phyloP scores from a whole-genome alignment of 1,284 basidiomycete species.

The Cryptococcus sp. region DNA sequence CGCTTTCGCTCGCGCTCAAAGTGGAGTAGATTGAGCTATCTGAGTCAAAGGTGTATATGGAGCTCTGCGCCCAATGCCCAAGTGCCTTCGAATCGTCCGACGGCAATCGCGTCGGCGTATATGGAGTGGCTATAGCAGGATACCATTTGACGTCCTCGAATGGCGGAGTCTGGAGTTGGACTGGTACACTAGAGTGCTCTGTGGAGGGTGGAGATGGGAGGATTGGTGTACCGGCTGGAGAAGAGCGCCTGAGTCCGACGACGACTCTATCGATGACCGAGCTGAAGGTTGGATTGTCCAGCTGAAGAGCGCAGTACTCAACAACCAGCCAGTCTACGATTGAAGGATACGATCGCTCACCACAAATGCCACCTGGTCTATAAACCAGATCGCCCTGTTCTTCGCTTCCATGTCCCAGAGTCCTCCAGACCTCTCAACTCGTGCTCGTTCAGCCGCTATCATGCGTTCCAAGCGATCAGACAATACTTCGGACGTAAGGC shows the following conservation, averaged over 20 bases:
- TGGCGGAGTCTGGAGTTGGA: too few species aligned
- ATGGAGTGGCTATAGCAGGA: too few species aligned
- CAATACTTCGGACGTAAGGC: constrained; percentile 4
- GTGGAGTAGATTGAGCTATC: too few species aligned
- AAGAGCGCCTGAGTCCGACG: constrained; percentile 2
- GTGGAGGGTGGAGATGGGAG: neutral
- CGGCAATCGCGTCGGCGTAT: too few species aligned
- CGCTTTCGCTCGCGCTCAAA: too few species aligned
- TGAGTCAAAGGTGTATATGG: too few species aligned
- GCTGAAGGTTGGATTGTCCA: constrained; percentile 12
- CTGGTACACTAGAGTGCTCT: too few species aligned
- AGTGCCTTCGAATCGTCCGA: too few species aligned
- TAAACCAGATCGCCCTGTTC: constrained; percentile 18
- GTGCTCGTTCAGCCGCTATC: constrained; percentile 9
- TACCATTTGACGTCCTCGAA: too few species aligned
- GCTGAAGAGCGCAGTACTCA: constrained; percentile 3
- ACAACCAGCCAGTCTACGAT: neutral
- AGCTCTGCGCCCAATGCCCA: too few species aligned
- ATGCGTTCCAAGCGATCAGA: constrained; percentile 6
- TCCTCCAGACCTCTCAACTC: constrained; percentile 1
- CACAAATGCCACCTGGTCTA: constrained; percentile 20
- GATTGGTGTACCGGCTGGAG: neutral
- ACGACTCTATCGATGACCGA: constrained; percentile 14
- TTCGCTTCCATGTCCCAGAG: constrained; percentile 16
- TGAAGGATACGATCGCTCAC: constrained; percentile 7